A percentile compares a stretch with the other conserved stretches of the same genome.
These are phyloP conservation scores for Marasmius oreades DNA, from an alignment of 1,284 basidiomycete species.

Conservation along the genomic window DNA sequence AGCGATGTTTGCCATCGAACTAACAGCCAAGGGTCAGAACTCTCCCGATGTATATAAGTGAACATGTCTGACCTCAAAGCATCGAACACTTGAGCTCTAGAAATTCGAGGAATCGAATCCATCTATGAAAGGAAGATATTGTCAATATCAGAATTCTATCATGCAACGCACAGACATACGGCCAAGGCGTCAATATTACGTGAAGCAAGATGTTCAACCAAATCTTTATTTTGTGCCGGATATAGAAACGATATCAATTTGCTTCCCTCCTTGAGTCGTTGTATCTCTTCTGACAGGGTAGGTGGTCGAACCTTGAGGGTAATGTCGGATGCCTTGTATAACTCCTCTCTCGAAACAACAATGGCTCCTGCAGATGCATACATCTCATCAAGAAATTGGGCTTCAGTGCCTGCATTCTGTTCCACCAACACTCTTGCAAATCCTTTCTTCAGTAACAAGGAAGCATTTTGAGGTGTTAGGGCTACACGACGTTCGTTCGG, in stretches of 20 bases:
- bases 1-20: conserved; percentile 88
- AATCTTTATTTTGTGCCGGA: conserved; percentile 72
- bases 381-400: conserved; percentile 77
- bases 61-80: conserved; percentile 58
- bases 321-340: conserved; percentile 67
- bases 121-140: conserved; percentile 38
- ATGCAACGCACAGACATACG: conserved; percentile 25
- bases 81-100: conserved; percentile 83
- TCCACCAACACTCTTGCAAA: conserved; percentile 72
- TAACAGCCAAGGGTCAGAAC: conserved; percentile 24
- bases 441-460: conserved; percentile 76
- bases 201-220: conserved; percentile 63
- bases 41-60: neutral
- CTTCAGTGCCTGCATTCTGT: conserved; percentile 62
- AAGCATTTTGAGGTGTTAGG: conserved; percentile 73
- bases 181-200: conserved; percentile 65
- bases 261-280: conserved; percentile 61
- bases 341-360: conserved; percentile 59
- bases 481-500: conserved; percentile 77
- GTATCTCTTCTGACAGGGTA: conserved; percentile 54
- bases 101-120: conserved; percentile 88
- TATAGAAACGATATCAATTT: conserved; percentile 84
- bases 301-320: conserved; percentile 82
- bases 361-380: conserved; percentile 77
- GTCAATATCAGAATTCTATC: neutral